Conservation (phyloP, 108 stramenopile genomes). For the Cyclostephanos tholiformis region DNA sequence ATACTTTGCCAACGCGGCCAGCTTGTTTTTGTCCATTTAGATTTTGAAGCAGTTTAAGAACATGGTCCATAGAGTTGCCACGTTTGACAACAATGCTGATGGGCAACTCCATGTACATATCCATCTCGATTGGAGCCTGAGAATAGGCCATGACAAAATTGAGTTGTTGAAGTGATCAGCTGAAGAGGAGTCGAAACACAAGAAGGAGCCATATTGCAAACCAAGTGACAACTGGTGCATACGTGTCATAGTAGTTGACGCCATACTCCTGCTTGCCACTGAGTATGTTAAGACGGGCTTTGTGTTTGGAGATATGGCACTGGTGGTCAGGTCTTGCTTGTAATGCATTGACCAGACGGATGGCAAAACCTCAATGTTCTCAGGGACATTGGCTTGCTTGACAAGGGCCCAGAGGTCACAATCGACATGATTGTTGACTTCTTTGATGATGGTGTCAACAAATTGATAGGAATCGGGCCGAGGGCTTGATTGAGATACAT, state of each 20-base stretch:
- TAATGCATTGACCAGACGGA: too few species aligned
- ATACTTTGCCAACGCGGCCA: neutral
- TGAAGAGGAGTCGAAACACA: conserved; percentile 4
- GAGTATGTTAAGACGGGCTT: conserved; percentile 30
- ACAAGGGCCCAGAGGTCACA: conserved; percentile 23
- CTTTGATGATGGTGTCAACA: conserved; percentile 19
- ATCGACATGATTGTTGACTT: conserved; percentile 25
- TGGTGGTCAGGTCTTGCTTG: conserved; percentile 29
- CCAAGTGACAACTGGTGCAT: conserved; percentile 14
- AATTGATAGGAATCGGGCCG: conserved; percentile 29
- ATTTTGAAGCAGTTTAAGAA: conserved; percentile 18
- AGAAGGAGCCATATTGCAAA: neutral
- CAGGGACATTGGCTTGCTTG: conserved; percentile 9
- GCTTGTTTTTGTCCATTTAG: conserved; percentile 38
- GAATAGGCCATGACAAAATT: conserved; percentile 55
- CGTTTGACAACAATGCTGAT: conserved; percentile 31
- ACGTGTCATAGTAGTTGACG: too few species aligned
- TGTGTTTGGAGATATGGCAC: conserved; percentile 26
- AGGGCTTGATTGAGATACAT: conserved; percentile 47
- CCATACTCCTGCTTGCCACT: conserved; percentile 7
- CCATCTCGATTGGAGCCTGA: conserved; percentile 47
- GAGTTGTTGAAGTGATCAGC: conserved; percentile 26
- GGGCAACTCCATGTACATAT: conserved; percentile 55
- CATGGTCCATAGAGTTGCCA: conserved; percentile 23
- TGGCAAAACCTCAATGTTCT: conserved; percentile 11